phyloP scores from a whole-genome alignment of 1,284 basidiomycete species.

The Ustilago cynodontis region DNA sequence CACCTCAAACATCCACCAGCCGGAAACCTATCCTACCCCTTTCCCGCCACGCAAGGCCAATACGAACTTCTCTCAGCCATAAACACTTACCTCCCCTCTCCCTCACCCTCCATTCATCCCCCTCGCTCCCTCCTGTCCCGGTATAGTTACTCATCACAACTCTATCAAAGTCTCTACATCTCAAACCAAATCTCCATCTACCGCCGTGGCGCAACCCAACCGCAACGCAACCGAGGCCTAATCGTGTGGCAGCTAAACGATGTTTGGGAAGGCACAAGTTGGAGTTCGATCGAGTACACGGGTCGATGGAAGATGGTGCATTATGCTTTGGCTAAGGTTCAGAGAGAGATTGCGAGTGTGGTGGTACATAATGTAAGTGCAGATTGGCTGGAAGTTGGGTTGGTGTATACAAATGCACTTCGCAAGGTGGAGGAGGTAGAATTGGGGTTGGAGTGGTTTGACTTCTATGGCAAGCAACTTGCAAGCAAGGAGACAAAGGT shows the following conservation, averaged over 20 bases:
- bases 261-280: conserved; percentile 77
- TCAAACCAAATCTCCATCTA: conserved; percentile 77
- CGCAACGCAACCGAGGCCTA: conserved; percentile 76
- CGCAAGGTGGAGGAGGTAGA: background rate
- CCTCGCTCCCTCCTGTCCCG: conserved; percentile 3
- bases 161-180: conserved; percentile 43
- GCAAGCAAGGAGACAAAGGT: background rate
- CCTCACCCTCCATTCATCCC: background rate
- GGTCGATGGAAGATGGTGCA: conserved; percentile 76
- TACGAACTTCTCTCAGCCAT: conserved; percentile 75
- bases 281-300: conserved; percentile 76
- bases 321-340: conserved; percentile 74
- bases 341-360: conserved; percentile 74
- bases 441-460: conserved; percentile 25
- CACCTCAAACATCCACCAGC: conserved; percentile 76
- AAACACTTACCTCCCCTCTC: conserved; percentile 69
- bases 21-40: conserved; percentile 75
- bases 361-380: conserved; percentile 74
- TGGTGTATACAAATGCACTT: conserved; percentile 38
- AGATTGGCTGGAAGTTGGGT: conserved; percentile 74
- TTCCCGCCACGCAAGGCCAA: conserved; percentile 75
- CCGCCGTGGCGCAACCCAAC: conserved; percentile 76
- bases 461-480: conserved; percentile 9
- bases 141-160: conserved; percentile 51
- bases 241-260: conserved; percentile 79